Conservation (phyloP, 441 rosid genomes). For the Populus trichocarpa region DNA sequence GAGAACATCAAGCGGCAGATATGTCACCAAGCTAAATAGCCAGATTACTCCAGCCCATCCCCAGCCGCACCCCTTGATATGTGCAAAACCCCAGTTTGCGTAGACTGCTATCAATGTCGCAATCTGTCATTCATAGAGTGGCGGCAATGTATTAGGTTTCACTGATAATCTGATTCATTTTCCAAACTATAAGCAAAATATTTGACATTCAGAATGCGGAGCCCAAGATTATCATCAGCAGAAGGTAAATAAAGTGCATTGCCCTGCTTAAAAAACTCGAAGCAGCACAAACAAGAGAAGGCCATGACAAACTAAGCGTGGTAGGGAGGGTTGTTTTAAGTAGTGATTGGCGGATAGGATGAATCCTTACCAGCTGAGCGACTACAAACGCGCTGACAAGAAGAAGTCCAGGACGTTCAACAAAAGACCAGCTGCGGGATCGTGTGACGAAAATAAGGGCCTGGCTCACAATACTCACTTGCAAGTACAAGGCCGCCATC, state of each 20-base stretch:
- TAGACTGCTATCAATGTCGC: constrained; percentile 78
- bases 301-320: no score
- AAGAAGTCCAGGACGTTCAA: constrained; percentile 78
- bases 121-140: constrained; percentile 35
- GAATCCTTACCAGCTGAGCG: constrained; percentile 65
- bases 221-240: no score
- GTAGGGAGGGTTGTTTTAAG: not conserved
- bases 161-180: no score
- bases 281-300: no score
- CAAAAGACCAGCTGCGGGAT: constrained; percentile 89
- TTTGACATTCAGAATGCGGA: no score
- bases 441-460: constrained; percentile 42
- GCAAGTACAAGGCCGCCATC: constrained; percentile 84
- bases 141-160: not conserved
- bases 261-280: no score
- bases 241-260: no score
- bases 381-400: constrained; percentile 52
- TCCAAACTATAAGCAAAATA: no score
- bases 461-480: constrained; percentile 68
- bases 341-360: not conserved
- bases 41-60: constrained; percentile 94
- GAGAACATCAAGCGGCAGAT: constrained; percentile 73
- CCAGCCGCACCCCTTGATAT: constrained; percentile 74
- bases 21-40: constrained; percentile 63
- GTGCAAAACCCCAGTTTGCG: constrained; percentile 76